These are phyloP conservation scores for Cardiospermum halicacabum DNA, from an alignment of 345 rosid genomes.

Conservation along the genomic window DNA sequence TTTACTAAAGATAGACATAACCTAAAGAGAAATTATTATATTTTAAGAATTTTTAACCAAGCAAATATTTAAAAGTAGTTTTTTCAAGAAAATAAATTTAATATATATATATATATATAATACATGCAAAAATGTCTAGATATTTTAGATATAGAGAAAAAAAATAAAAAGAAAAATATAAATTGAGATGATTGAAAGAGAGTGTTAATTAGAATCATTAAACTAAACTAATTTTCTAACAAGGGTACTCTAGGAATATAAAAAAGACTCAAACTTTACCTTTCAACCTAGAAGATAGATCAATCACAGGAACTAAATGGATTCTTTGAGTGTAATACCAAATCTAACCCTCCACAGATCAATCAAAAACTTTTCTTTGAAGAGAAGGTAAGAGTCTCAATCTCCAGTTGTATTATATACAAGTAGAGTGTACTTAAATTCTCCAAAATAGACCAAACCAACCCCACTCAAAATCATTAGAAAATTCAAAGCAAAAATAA, in stretches of 20 bases:
- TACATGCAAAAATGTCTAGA: too few species aligned
- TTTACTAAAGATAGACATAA: too few species aligned
- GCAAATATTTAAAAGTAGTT: too few species aligned
- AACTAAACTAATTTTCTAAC: neutral
- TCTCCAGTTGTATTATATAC: slow-evolving; percentile 57
- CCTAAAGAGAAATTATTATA: too few species aligned
- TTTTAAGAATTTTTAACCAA: too few species aligned
- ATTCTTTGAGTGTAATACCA: slow-evolving; percentile 26
- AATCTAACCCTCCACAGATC: slow-evolving; percentile 32
- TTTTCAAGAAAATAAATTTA: too few species aligned
- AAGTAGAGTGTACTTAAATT: slow-evolving; percentile 39
- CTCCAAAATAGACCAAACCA: slow-evolving; percentile 31
- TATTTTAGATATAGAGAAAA: too few species aligned
- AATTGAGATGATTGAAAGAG: too few species aligned
- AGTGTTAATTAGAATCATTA: too few species aligned
- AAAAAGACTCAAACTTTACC: slow-evolving; percentile 24
- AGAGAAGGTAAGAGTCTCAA: slow-evolving; percentile 72
- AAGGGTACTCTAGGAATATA: slow-evolving; percentile 26
- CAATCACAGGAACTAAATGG: slow-evolving; percentile 5
- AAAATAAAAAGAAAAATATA: too few species aligned
- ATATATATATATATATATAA: too few species aligned
- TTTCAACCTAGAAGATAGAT: slow-evolving; percentile 22
- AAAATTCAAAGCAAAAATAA: slow-evolving; percentile 19
- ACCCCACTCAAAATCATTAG: slow-evolving; percentile 40
- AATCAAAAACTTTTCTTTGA: slow-evolving; percentile 70